A percentile compares a stretch with the other conserved stretches of the same genome.
Evolutionary conservation across 257 asterid species (phyloP).

Genomic region (Verbascum thapsus): DNA sequence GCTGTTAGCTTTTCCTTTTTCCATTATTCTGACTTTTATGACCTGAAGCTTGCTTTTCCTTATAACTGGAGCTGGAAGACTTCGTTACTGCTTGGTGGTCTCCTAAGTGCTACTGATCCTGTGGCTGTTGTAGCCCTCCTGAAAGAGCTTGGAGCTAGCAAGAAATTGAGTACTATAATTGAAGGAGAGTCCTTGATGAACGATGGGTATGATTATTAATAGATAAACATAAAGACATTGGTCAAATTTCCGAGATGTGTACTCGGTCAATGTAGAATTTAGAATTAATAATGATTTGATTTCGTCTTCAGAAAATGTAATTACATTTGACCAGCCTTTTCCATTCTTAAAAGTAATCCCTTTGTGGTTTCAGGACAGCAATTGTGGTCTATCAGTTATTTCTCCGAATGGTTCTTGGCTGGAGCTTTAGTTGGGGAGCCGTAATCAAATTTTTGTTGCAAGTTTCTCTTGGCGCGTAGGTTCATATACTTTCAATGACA

Average conservation of each 20-base stretch:
- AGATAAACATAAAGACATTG: not conserved
- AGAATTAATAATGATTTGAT: constrained; percentile 9
- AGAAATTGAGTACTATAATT: constrained; percentile 87
- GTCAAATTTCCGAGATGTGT: constrained; percentile 17
- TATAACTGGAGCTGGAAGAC: constrained; percentile 96
- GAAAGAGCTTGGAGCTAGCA: constrained; percentile 97
- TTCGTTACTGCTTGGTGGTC: constrained; percentile 91
- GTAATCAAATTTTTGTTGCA: constrained; percentile 59
- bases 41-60: constrained; percentile 77
- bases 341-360: constrained; percentile 8
- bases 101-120: constrained; percentile 99
- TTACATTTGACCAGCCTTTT: constrained; percentile 14
- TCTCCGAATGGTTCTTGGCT: constrained; percentile 78
- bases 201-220: constrained; percentile 69
- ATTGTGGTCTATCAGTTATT: constrained; percentile 92
- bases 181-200: constrained; percentile 99
- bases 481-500: constrained; percentile 34
- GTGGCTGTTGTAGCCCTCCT: constrained; percentile 97
- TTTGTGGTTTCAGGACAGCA: constrained; percentile 77
- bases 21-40: constrained; percentile 33
- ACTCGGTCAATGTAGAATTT: constrained; percentile 19
- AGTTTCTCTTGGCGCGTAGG: constrained; percentile 97
- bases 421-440: constrained; percentile 75
- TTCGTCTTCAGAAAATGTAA: constrained; percentile 18
- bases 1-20: constrained; percentile 17